Evolutionary conservation across 768 basidiomycete species (phyloP), one percentile per base, ranked within the genome.

Genomic region (Chalciporus piperatus): DNA sequence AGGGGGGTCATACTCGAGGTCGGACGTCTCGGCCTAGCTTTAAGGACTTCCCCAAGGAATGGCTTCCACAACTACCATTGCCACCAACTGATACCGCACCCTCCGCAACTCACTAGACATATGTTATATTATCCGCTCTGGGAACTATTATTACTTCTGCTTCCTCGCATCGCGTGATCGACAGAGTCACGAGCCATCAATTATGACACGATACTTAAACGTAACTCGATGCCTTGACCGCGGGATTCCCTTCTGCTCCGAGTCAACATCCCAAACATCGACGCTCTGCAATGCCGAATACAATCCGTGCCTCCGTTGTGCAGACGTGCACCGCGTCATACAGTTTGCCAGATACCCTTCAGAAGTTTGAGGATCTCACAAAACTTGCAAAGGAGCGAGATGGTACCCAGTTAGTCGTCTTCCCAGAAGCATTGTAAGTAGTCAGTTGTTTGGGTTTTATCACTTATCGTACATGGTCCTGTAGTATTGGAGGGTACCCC

Each of bases 21-120:
- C 75, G 81, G 56, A 65, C 75, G 30, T 70, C 79, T 45, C 77
- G 82, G 54, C 84, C 90, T 22, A 80, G 87, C 17, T 73, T 93
- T 48, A 75, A 70, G 56, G 91, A 94, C 64, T 96, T 94, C 67
- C 93, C 93, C 9, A 70, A 79, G 63, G 88, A 88, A 65, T 97
- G 93, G 93, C 74, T 95, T 51, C 85, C 85, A 45, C 61, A 51
- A 44, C 47, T 46, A 22, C 22, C 58, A 42, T 51, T 43, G 16
- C 22, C 35, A 38, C 32, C 39, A 44, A 28, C 44, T 27, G 45
- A 60, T 44, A 41, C 44, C 35, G 30, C 33, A 9, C 27, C 49
- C 39, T 39, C 33, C 49, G 46, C 44, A 25, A 47, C 35, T 16
- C 35, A 51, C 51, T 69, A 54, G 53, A 41, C 14, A 14, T 56